Evolutionary conservation across 2,329 filamentous ascomycete species (phyloP).

Genomic region (Sarocladium oryzae): DNA sequence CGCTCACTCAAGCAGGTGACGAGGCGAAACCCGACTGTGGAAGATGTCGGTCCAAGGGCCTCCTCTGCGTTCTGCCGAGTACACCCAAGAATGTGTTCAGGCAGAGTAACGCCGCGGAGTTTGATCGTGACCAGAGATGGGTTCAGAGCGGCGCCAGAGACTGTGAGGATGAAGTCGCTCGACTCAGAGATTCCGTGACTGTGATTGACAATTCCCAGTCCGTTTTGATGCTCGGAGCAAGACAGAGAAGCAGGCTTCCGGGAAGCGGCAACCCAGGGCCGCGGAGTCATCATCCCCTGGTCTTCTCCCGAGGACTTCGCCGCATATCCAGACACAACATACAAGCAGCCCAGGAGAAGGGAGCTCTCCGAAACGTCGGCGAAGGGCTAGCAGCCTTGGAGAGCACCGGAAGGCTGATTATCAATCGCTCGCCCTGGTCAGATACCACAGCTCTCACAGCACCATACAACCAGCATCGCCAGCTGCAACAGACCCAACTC

Average conservation of each 20-base stretch:
- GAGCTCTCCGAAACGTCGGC: neutral
- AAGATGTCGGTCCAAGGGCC: constrained; percentile 25
- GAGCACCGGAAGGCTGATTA: neutral
- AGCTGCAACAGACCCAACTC: neutral
- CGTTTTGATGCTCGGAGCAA: constrained; percentile 3
- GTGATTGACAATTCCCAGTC: neutral
- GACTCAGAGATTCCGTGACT: neutral
- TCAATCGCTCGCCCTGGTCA: neutral
- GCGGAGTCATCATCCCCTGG: neutral
- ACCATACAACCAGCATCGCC: neutral
- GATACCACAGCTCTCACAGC: neutral
- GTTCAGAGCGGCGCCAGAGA: constrained; percentile 27
- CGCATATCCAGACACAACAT: neutral
- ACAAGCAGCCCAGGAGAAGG: neutral
- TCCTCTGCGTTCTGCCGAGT: constrained; percentile 27
- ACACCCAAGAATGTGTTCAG: constrained; percentile 29
- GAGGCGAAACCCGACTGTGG: constrained; percentile 30
- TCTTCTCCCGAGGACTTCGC: no score
- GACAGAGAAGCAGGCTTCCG: neutral
- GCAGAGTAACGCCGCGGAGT: constrained; percentile 25
- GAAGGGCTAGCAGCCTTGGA: neutral
- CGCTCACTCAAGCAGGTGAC: constrained; percentile 22
- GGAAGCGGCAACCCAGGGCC: neutral
- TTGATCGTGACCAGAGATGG: constrained; percentile 30
- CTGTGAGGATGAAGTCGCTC: no score